phyloP scores from a whole-genome alignment of 345 rosid genomes.

The Eutrema heterophyllum region DNA sequence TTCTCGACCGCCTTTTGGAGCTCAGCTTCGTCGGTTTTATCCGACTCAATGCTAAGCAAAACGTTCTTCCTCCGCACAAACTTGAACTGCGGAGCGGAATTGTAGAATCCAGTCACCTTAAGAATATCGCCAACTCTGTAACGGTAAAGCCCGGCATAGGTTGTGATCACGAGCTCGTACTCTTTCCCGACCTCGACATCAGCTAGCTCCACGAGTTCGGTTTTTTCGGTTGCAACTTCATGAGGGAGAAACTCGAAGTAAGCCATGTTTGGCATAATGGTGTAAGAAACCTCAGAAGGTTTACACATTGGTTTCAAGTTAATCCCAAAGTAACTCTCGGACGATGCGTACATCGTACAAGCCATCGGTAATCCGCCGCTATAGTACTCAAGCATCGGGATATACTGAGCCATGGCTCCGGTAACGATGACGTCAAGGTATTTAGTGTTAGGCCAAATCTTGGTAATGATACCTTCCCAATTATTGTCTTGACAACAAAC shows the following conservation, averaged over 20 bases:
- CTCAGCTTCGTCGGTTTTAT: constrained; percentile 88
- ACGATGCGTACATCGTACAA: constrained; percentile 92
- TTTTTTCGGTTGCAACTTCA: background rate
- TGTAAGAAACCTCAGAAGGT: constrained; percentile 79
- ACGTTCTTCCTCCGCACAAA: constrained; percentile 80
- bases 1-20: constrained; percentile 63
- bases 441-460: constrained; percentile 85
- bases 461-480: constrained; percentile 66
- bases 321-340: constrained; percentile 86
- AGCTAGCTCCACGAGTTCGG: constrained; percentile 61
- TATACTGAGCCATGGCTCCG: constrained; percentile 93
- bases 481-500: constrained; percentile 47
- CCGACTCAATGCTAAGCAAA: constrained; percentile 72
- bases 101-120: constrained; percentile 61
- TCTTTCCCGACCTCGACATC: constrained; percentile 66
- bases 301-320: constrained; percentile 66
- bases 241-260: constrained; percentile 75
- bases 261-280: constrained; percentile 88
- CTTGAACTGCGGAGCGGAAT: constrained; percentile 74
- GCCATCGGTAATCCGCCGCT: constrained; percentile 72
- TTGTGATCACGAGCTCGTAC: constrained; percentile 82
- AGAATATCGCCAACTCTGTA: constrained; percentile 90
- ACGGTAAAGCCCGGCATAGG: constrained; percentile 71
- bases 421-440: constrained; percentile 93
- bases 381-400: constrained; percentile 77